Base-by-base conservation (phyloP, 2,329 filamentous ascomycete genomes). In the Diaporthe australafricana region DNA sequence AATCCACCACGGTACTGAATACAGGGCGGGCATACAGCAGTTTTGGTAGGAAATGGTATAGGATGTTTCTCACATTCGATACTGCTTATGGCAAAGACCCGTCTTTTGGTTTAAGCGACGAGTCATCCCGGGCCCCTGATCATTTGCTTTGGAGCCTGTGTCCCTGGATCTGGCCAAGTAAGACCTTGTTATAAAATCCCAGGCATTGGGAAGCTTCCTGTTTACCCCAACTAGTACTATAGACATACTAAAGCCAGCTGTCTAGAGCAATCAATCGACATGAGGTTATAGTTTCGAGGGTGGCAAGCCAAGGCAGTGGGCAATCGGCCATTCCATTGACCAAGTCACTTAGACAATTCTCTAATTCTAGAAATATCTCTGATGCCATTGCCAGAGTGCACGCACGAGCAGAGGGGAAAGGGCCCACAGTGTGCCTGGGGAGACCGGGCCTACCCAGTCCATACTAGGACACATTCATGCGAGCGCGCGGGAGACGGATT, bases 401-500 rank as follows among this genome's bases (percentile, higher is more conserved):
- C 1, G 25, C 14, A 2, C 1, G 27, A 63, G 42, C n/a, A n/a
- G 57, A 16, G 22, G 11, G 30, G 57, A 5, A 45, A 8, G 53
- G 53, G n/a, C 35, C 35, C 53, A 57, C 53, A 22, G 17, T 5
- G 25, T 2, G n/a, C 17, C 20, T 8, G 16, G 53, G 32, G 16
- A 17, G 25, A 38, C 32, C 32, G 17, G 32, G 32, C n/a, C 4
- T 32, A 47, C 57, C 57, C 40, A 22, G 57, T 63, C 57, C 16
- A 47, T 63, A 63, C 57, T 48, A 63, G 57, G 57, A 63, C 42
- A n/a, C 35, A 27, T 63, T 48, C 27, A 63, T 63, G 57, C 57
- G 14, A 20, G 42, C 57, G 57, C 57, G 57, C 57, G 57, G 57
- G 27, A 48, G 57, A 48, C 57, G 27, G 32, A 63, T 63, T 20